phyloP scores from a whole-genome alignment of 108 stramenopile species.

The Discostella stelligeroides region DNA sequence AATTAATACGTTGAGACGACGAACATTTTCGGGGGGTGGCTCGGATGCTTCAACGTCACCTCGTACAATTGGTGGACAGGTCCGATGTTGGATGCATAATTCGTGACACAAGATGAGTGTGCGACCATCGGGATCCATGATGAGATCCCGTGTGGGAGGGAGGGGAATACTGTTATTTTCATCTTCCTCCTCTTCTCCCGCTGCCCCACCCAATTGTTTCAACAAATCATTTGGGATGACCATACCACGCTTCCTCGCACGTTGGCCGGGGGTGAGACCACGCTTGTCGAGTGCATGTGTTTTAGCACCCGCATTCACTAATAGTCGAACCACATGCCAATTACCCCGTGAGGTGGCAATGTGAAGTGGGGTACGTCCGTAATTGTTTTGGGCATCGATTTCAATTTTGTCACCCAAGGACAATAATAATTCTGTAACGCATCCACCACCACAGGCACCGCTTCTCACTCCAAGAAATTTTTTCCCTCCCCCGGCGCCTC shows the following conservation, averaged over 20 bases:
- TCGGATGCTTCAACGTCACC: slow-evolving; percentile 59
- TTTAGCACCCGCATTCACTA: slow-evolving; percentile 71
- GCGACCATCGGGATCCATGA: slow-evolving; percentile 79
- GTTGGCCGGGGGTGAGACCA: slow-evolving; percentile 78
- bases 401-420: slow-evolving; percentile 69
- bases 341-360: slow-evolving; percentile 78
- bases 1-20: slow-evolving; percentile 77
- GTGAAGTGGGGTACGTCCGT: slow-evolving; percentile 84
- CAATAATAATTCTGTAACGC: slow-evolving; percentile 68
- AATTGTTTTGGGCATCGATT: slow-evolving; percentile 75
- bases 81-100: slow-evolving; percentile 77
- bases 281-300: slow-evolving; percentile 66
- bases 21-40: slow-evolving; percentile 88
- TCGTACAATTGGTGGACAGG: slow-evolving; percentile 84
- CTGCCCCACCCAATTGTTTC: slow-evolving; percentile 58
- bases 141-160: slow-evolving; percentile 75
- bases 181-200: too few species aligned
- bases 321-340: slow-evolving; percentile 76
- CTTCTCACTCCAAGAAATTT: too few species aligned
- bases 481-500: too few species aligned
- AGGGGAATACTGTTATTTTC: too few species aligned
- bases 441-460: too few species aligned
- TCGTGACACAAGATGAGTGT: slow-evolving; percentile 84
- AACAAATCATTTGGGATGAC: slow-evolving; percentile 79
- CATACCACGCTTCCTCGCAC: slow-evolving; percentile 85